Conservation (phyloP, 495 filamentous ascomycete genomes). For the Staphylotrichum tortipilum region DNA sequence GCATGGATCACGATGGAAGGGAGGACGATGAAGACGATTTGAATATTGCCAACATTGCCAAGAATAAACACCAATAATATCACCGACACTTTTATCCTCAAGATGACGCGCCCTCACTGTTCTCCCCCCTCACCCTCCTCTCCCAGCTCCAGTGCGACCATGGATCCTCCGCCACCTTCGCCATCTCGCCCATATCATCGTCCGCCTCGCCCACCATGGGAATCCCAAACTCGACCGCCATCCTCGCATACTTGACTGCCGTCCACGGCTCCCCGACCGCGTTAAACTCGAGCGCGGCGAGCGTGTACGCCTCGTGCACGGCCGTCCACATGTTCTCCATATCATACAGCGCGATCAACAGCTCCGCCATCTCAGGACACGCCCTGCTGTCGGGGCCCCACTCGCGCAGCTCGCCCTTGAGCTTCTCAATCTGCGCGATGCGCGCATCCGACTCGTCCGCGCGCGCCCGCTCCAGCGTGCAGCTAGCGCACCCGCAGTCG, state of each 20-base stretch:
- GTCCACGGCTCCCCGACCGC: slow-evolving; percentile 29
- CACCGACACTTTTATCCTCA: too few species aligned
- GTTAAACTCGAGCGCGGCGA: slow-evolving; percentile 33
- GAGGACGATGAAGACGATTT: too few species aligned
- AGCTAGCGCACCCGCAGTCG: slow-evolving; percentile 28
- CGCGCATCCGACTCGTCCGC: slow-evolving; percentile 27
- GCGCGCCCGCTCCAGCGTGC: slow-evolving; percentile 14
- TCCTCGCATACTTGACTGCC: slow-evolving; percentile 28
- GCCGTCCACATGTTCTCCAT: slow-evolving; percentile 29
- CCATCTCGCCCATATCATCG: slow-evolving; percentile 26
- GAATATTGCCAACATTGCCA: too few species aligned
- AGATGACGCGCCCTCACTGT: too few species aligned
- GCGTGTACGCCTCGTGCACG: slow-evolving; percentile 30
- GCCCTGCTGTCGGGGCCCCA: slow-evolving; percentile 18
- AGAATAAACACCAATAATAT: too few species aligned
- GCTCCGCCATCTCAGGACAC: slow-evolving; percentile 28
- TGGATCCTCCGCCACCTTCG: slow-evolving; percentile 20
- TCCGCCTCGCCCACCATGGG: slow-evolving; percentile 28
- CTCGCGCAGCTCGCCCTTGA: slow-evolving; percentile 22
- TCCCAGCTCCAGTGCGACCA: slow-evolving; percentile 31
- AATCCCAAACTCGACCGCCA: slow-evolving; percentile 27
- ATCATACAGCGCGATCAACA: slow-evolving; percentile 29
- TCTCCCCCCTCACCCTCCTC: slow-evolving; percentile 15
- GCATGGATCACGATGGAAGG: too few species aligned
- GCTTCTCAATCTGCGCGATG: slow-evolving; percentile 22